These are phyloP conservation scores for Exophiala lecanii-corni DNA, from an alignment of 2,329 filamentous ascomycete species.

Conservation along the genomic window DNA sequence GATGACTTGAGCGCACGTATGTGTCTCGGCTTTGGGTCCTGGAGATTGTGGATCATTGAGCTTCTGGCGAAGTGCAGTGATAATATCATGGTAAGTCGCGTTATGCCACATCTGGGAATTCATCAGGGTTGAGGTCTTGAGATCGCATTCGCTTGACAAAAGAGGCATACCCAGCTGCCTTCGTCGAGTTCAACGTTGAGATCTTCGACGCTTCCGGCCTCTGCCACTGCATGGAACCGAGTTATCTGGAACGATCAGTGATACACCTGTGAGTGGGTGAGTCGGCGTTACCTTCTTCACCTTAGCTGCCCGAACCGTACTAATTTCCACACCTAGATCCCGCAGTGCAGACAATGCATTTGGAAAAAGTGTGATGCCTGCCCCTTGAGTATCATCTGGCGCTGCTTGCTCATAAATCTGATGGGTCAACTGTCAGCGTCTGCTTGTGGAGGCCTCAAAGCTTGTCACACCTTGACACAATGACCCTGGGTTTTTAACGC, in stretches of 20 bases:
- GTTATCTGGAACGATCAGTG: not conserved
- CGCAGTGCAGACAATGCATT: conserved; percentile 31
- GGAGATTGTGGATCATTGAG: conserved; percentile 1
- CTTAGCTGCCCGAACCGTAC: conserved; percentile 6
- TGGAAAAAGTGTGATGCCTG: conserved; percentile 48
- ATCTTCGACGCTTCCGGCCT: not conserved
- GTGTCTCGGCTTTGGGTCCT: conserved; percentile 5
- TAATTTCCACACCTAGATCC: conserved; percentile 4
- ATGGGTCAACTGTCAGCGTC: not conserved
- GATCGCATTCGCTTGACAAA: not conserved
- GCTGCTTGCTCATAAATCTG: conserved; percentile 1
- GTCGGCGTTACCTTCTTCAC: conserved; percentile 7
- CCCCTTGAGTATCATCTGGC: conserved; percentile 42
- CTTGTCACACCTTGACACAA: not conserved
- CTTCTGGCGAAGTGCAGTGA: conserved; percentile 4
- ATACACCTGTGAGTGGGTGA: no score
- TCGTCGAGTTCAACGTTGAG: conserved; percentile 2
- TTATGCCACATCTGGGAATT: conserved; percentile 10
- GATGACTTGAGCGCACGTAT: conserved; percentile 1
- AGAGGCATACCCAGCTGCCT: conserved; percentile 6
- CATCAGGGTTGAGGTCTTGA: not conserved
- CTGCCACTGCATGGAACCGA: not conserved
- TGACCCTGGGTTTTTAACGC: not conserved
- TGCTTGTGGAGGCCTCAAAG: not conserved
- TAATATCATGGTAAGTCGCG: conserved; percentile 11